Evolutionary conservation across 1,139 yeast genomes (phyloP), one percentile per base, ranked within the genome.

Genomic region (Geotrichum armillariae): DNA sequence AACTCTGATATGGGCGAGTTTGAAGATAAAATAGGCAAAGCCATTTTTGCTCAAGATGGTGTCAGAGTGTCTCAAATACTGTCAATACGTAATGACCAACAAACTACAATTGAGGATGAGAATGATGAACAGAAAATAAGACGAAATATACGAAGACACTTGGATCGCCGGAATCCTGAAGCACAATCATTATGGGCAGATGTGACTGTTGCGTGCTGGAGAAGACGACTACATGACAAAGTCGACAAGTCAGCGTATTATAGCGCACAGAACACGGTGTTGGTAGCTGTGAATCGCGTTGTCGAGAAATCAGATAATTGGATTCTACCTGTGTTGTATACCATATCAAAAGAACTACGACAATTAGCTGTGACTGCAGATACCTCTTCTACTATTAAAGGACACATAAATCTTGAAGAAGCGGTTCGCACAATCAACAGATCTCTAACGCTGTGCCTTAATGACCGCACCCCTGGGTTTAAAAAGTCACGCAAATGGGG

Each of bases 391-490:
- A 23, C 41, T 8, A 23, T 18, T 18, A 25, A 44, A 2, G 14
- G 20, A 11, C 22, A 16, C 17, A 16, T 21, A 14, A 14, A 22
- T 20, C 74, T 87, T 50, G 91, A 89, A 4, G 78, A 71, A 52
- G 79, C 84, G 2, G 64, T 74, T 0, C 56, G 72, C 65, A 65
- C 75, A 4, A 70, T 89, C 53, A 90, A 89, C 66, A 76, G 81
- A 54, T 80, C 93, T 6, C 85, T 90, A 67, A 87, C 85, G 55
- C 66, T 86, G 3, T 85, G 95, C 56, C 71, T 90, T 37, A 88
- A 86, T 56, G 97, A 91, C 67, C 78, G 93, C 54, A 82, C 81
- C 53, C 73, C 77, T 14, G 82, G 79, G 42, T 25, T 33, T 1
- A 32, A 32, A n/a, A 39, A 20, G 22, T 52, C 48, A 12, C 40